A percentile compares a stretch with the other conserved stretches of the same genome.
Conservation (phyloP, 2,329 filamentous ascomycete genomes). For the Capronia americana region DNA sequence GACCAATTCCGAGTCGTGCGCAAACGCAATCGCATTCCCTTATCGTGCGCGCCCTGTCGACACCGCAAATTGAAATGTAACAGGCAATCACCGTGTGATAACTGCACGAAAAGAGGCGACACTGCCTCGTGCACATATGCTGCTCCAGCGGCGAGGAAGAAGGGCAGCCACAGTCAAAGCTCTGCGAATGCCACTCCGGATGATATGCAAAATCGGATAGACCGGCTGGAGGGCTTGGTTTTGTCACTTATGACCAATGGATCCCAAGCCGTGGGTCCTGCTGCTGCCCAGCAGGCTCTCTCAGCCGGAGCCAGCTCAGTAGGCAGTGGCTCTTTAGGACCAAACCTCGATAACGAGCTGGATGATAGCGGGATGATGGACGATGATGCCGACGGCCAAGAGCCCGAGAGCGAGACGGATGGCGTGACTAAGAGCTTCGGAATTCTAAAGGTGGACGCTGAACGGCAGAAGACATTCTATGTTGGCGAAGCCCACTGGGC, state of each 20-base stretch:
- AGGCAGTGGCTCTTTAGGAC: constrained; percentile 49
- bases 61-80: constrained; percentile 97
- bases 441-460: constrained; percentile 79
- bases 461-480: constrained; percentile 78
- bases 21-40: constrained; percentile 87
- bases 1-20: constrained; percentile 88
- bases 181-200: constrained; percentile 68
- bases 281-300: constrained; percentile 61
- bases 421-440: constrained; percentile 76
- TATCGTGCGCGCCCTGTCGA: constrained; percentile 90
- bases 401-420: constrained; percentile 71
- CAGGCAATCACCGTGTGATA: constrained; percentile 86
- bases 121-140: constrained; percentile 85
- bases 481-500: constrained; percentile 86
- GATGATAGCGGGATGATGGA: constrained; percentile 49
- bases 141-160: constrained; percentile 72
- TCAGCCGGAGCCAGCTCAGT: constrained; percentile 48
- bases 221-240: constrained; percentile 89
- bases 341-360: constrained; percentile 44
- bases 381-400: constrained; percentile 63
- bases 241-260: constrained; percentile 93
- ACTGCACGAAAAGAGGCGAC: constrained; percentile 88
- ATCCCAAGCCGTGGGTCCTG: constrained; percentile 64
- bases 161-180: constrained; percentile 64
- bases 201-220: constrained; percentile 98